Conservation (phyloP, 163 green algal genomes). For the Prototheca cutis region DNA sequence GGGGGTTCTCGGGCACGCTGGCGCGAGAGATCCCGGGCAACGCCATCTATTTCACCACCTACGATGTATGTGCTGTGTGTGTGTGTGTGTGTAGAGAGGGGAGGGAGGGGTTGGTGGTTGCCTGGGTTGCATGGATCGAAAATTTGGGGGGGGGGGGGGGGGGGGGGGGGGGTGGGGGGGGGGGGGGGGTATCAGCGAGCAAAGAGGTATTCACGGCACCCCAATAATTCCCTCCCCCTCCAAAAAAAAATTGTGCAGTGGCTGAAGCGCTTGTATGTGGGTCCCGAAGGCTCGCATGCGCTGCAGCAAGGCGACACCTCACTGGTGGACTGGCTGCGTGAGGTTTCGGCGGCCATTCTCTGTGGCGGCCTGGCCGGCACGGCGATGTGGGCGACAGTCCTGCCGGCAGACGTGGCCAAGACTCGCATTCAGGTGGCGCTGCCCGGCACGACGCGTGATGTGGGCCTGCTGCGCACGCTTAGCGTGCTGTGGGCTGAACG, state of each 20-base stretch:
- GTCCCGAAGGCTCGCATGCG: neutral
- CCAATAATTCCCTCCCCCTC: no score
- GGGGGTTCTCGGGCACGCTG: constrained; percentile 63
- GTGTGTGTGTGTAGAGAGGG: neutral
- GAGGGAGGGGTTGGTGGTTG: neutral
- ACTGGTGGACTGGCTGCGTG: constrained; percentile 5
- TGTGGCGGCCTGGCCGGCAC: constrained; percentile 67
- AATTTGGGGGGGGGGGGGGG: no score
- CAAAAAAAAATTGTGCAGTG: no score
- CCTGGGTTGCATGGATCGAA: no score
- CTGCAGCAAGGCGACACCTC: no score
- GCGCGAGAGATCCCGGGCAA: constrained; percentile 64
- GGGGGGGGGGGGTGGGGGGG: no score
- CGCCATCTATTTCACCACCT: constrained; percentile 66
- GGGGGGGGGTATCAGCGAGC: no score
- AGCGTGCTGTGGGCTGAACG: constrained; percentile 18
- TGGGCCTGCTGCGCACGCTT: constrained; percentile 42
- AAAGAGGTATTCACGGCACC: no score
- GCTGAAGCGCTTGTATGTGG: constrained; percentile 5
- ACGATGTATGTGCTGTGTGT: constrained; percentile 39
- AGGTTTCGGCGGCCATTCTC: constrained; percentile 41
- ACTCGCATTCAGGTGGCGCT: constrained; percentile 72
- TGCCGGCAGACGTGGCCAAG: constrained; percentile 83
- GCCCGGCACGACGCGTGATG: constrained; percentile 44
- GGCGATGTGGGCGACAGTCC: constrained; percentile 61